A percentile compares a stretch with the other conserved stretches of the same genome.
Evolutionary conservation across 441 rosid species (phyloP).

Genomic region (Gossypium schwendimanii): DNA sequence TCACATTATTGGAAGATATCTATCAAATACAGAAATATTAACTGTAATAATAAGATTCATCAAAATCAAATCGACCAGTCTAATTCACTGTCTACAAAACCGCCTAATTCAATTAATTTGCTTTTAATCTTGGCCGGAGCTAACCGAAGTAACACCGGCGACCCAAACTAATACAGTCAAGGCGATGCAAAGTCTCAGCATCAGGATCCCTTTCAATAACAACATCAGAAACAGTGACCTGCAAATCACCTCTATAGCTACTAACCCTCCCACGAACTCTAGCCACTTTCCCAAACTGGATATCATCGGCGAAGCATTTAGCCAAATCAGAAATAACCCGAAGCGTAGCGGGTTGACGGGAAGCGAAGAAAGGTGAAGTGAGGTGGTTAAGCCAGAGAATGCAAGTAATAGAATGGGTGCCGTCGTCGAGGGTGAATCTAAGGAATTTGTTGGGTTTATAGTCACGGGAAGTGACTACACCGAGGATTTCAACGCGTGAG

Average conservation of each 20-base stretch:
- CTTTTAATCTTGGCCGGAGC: neutral
- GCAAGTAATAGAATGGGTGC: constrained; percentile 60
- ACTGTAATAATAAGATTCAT: too few relatives aligned
- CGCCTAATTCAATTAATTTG: neutral
- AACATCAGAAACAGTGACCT: constrained; percentile 57
- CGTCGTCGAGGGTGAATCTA: constrained; percentile 64
- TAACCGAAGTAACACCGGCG: constrained; percentile 29
- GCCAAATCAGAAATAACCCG: constrained; percentile 44
- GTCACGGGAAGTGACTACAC: constrained; percentile 54
- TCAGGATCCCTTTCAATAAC: constrained; percentile 73
- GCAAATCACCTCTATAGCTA: constrained; percentile 47
- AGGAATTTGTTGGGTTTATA: constrained; percentile 54
- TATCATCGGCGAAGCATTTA: constrained; percentile 28
- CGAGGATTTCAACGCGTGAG: constrained; percentile 59
- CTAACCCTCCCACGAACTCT: constrained; percentile 69
- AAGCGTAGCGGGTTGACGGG: constrained; percentile 38
- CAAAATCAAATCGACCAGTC: too few relatives aligned
- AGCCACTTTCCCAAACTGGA: constrained; percentile 47
- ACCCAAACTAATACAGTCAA: constrained; percentile 52
- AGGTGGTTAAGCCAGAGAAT: constrained; percentile 80
- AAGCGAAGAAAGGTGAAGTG: constrained; percentile 45
- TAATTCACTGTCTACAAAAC: too few relatives aligned
- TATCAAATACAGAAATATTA: too few relatives aligned
- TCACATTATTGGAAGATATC: too few relatives aligned
- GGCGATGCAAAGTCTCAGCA: constrained; percentile 64